Evolutionary conservation across 768 basidiomycete species (phyloP), one percentile per base, ranked within the genome.

Genomic region (Termitomyces bulborhizus): DNA sequence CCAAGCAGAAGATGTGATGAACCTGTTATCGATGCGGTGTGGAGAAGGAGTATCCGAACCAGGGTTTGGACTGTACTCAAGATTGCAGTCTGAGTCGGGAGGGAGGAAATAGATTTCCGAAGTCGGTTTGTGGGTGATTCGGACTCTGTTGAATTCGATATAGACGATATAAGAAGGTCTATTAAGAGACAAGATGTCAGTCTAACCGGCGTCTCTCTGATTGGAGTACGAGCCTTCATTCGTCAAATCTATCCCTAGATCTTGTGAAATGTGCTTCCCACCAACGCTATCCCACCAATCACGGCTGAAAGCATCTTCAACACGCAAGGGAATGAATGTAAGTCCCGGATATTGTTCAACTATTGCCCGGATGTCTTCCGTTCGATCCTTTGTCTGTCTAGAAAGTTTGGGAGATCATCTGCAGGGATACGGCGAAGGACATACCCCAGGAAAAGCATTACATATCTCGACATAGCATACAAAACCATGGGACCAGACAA

Each of bases 1-100:
- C 91, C 91, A 12, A 92, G 76, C 13, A 92, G 73, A 15, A 93
- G 73, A 65, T 93, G 90, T 0, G 90, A 90, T n/a, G 83, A 83
- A 4, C 68, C 65, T 4, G 73, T 77, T 1, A 77, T 73, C 26
- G 71, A 69, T 4, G 90, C 84, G 0, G 86, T 84, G 60, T 88
- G 76, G 16, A 91, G 70, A 26, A 92, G 73, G 12, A 93, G 73
- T n/a, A 91, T 69, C 18, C 89, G 82, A 51, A 76, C 76, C 13
- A 93, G 72, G 16, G 71, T 79, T 44, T 79, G 76, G 45, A 90
- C 72, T 0, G 85, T 77, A 29, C 71, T 79, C 5, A 78, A 73
- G 37, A 85, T 67, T 15, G 89, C 88, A 0, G 90, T 90, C 55
- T 81, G 80, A 0, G 90, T 91, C 1, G 91, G 90, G 2, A 92